Base-by-base conservation (phyloP, 441 rosid genomes). In the Jatropha podagrica region DNA sequence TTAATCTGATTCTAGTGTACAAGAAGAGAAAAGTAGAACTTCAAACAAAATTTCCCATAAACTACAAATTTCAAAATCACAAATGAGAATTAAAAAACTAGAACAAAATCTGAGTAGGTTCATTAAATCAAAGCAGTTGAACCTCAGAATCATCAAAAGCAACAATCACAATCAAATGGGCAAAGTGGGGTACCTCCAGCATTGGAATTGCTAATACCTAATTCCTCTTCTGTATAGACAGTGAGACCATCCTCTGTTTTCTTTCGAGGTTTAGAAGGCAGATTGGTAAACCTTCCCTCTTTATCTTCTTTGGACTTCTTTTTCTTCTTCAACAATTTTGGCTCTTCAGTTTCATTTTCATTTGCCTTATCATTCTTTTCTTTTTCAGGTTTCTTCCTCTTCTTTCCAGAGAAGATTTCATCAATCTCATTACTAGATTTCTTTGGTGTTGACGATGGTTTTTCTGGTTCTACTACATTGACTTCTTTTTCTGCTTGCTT, bases 151-250 rank as follows among this genome's bases (percentile, higher is more conserved):
- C 17, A 56, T 85, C 86, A 89, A 76, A 88, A 87, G 82, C 97
- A 92, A 81, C 97, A 92, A 17, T 85, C 78, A 83, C 97, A 90
- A 71, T 89, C 91, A 81, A 93, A 95, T 13, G 96, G 97, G 73
- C 99, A 95, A 69, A 88, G 91, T 13, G 75, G 86, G 1, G 97
- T 89, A 55, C 69, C 74, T 77, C 97, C 98, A 65, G 87, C 90
- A 37, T 87, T 83, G n/a, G 85, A 52, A 27, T 76, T 86, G 48
- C 72, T 85, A 56, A 96, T 66, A 79, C 94, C 86, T 81, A 96
- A 81, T 81, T 96, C 99, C 37, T 86, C 95, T 80, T 87, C 93
- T 0, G 92, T 76, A 77, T 85, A 92, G 51, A 90, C 51, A 4
- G 75, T 61, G 1, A 88, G 56, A 26, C 95, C 97, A 58, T 88